Evolutionary conservation across 2,329 filamentous ascomycete genomes (phyloP), one percentile per base, ranked within the genome.

Genomic region (Aspergillus eucalypticola): DNA sequence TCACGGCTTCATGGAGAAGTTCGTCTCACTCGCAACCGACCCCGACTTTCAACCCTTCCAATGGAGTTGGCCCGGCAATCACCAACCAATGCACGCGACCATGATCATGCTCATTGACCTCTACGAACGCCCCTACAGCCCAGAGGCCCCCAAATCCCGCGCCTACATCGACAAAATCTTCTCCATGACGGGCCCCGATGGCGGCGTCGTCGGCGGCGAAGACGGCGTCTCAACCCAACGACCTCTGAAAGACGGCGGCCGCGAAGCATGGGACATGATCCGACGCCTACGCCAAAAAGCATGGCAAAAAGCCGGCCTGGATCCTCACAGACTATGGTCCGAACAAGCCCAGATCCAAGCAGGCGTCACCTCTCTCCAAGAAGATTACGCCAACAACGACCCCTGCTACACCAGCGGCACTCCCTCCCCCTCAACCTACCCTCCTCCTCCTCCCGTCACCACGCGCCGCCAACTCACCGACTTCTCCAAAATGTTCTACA

Each of bases 61-160:
- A 51, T 82, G 79, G 79, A 79, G 76, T 60, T 81, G 79, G 79
- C 78, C 79, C 41, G 77, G 78, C 4, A 69, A 69, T 25, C 67
- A 69, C 21, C 67, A 69, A 46, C 67, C 67, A 32, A 67, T 69
- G 67, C 67, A 69, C 44, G 67, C 67, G 3, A 64, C 67, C 35
- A 78, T 76, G 76, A 81, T 82, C 55, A 76, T 81, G 73, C 75
- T 82, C 23, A 79, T 82, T 56, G 79, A 82, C 64, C 70, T 82
- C 2, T 81, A 81, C 60, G 79, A 81, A 58, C 73, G 78, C 25
- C 79, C 79, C 0, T 70, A 75, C 46, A 80, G 78, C 59, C 71
- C 78, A 0, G 78, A 82, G 63, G 79, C 79, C 5, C 66, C 76
- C 0, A 75, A 71, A 50, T 81, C 79, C 1, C 73, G 79, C 35